These are phyloP conservation scores for Pythium insidiosum DNA, from an alignment of 352 stramenopile genomes.

Conservation along the genomic window DNA sequence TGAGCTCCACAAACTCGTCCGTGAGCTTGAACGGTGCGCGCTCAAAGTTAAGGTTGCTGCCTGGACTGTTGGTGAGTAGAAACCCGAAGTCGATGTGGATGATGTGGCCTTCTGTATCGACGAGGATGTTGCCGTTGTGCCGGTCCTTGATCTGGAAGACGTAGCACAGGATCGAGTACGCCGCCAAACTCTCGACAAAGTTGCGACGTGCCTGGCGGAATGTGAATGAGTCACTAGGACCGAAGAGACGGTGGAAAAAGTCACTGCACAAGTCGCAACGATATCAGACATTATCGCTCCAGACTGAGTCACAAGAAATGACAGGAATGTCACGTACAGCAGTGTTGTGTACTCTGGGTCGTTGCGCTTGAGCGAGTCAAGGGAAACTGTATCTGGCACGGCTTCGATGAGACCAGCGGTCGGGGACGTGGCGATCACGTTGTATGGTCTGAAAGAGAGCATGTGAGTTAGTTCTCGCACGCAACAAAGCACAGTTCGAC, in stretches of 20 bases:
- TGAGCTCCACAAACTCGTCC: slow-evolving; percentile 92
- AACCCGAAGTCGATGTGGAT: slow-evolving; percentile 99
- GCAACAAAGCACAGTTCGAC: too few relatives aligned
- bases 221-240: slow-evolving; percentile 55
- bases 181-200: slow-evolving; percentile 90
- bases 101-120: slow-evolving; percentile 94
- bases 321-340: slow-evolving; percentile 50
- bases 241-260: slow-evolving; percentile 92
- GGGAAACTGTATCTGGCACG: slow-evolving; percentile 94
- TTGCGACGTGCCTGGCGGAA: slow-evolving; percentile 83
- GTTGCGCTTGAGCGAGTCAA: slow-evolving; percentile 95
- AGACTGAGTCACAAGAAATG: slow-evolving; percentile 42
- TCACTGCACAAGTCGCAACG: slow-evolving; percentile 62
- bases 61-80: slow-evolving; percentile 91
- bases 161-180: slow-evolving; percentile 98
- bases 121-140: slow-evolving; percentile 99
- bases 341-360: slow-evolving; percentile 80
- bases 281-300: too few relatives aligned
- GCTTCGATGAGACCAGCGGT: slow-evolving; percentile 95
- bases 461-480: too few relatives aligned
- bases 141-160: slow-evolving; percentile 98
- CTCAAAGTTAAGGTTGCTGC: slow-evolving; percentile 95
- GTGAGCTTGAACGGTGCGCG: slow-evolving; percentile 97
- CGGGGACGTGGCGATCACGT: slow-evolving; percentile 93
- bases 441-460: slow-evolving; percentile 78